phyloP scores from a whole-genome alignment of 371 early-diverging fungal species.

The Circinella minor region DNA sequence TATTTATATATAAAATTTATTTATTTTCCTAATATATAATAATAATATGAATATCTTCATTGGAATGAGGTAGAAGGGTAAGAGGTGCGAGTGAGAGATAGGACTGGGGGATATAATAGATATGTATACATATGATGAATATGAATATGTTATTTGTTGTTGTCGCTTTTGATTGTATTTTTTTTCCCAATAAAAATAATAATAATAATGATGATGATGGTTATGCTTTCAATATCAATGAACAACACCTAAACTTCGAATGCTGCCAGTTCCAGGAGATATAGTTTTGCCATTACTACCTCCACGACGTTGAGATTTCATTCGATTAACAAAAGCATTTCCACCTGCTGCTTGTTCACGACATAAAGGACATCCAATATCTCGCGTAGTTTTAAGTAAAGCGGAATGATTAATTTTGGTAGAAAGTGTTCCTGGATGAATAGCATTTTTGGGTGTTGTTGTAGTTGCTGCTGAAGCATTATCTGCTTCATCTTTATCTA shows the following conservation, averaged over 20 bases:
- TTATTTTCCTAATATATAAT: too few relatives aligned
- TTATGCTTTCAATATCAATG: constrained; percentile 18
- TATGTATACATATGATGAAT: too few relatives aligned
- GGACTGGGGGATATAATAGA: too few relatives aligned
- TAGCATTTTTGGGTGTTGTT: constrained; percentile 24
- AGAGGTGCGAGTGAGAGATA: too few relatives aligned
- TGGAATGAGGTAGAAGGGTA: too few relatives aligned
- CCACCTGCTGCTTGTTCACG: constrained; percentile 58
- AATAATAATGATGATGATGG: too few relatives aligned
- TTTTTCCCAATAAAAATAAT: too few relatives aligned
- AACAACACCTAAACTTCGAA: constrained; percentile 48
- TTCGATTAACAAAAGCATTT: constrained; percentile 55
- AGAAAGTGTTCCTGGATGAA: constrained; percentile 38
- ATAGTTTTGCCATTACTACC: constrained; percentile 1
- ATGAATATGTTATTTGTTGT: too few relatives aligned
- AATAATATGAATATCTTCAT: too few relatives aligned
- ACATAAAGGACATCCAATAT: constrained; percentile 61
- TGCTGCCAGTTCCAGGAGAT: constrained; percentile 31
- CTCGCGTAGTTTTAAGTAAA: constrained; percentile 52
- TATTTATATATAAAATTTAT: too few relatives aligned
- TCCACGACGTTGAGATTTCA: constrained; percentile 42
- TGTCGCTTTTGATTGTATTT: too few relatives aligned
- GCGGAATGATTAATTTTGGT: constrained; percentile 62
- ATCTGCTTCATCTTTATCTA: constrained; percentile 27
- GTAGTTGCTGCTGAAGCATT: constrained; percentile 10